Base-by-base conservation (phyloP, 371 early-diverging fungal species). In the Apophysomyces elegans region DNA sequence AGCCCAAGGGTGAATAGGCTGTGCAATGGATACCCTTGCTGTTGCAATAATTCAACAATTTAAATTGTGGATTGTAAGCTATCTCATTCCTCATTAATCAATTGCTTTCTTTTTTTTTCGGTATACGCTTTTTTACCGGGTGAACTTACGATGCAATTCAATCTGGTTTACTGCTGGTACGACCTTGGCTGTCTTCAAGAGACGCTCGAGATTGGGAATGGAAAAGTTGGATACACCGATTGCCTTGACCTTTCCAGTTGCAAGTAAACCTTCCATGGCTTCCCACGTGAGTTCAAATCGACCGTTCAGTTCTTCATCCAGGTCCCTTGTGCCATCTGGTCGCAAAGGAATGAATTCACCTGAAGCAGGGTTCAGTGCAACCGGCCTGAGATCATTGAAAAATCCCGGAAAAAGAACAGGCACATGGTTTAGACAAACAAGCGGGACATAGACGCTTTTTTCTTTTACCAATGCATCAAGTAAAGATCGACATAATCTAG, bases 1-100 rank as follows among this genome's bases (percentile, higher is more conserved):
- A 75, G 3, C 91, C 92, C 26, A 94, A 83, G 41, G 94, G 91
- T 35, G 88, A 86, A 72, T 92, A 94, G 35, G 90, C 91, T 47
- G 86, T 77, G n/a, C 85, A 70, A 16, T 80, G 79, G 45, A 94
- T 91, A 2, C 72, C 73, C 63, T 91, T 78, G 41, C 75, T 61
- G 3, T 63, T 43, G 69, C 87, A 86, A 68, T 73, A 90, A 6
- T 84, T 81, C 18, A 90, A 61, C 37, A 90, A 71, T 32, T 86
- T 83, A 47, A 72, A 67, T 68, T 90, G 91, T 16, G 86, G 89
- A 32, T 88, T 70, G 71, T 88, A 90, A 41, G 94, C 79, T 65
- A 56, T 5, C 2, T 26, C 32, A 1, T 2, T 26, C 32, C 32
- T 26, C 32, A 2, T 26, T 26, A 26, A 26, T 1, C 32, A 26